Base-by-base conservation (phyloP, 805 yeast species). In the Kodamaea kaohsiungensis region DNA sequence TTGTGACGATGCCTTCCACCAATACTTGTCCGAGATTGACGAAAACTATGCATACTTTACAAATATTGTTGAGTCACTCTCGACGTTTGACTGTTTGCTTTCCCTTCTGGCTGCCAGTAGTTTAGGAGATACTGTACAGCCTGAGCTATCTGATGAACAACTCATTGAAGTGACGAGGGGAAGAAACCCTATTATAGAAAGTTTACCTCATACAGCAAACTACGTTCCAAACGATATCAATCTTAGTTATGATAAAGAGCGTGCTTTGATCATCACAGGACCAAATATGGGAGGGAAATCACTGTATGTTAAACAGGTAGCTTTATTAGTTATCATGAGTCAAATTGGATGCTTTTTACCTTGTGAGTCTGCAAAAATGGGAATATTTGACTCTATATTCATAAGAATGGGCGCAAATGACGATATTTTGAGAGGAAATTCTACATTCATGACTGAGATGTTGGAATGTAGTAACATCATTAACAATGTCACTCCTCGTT, bases 211-310 rank as follows among this genome's bases (percentile, higher is more conserved):
- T 7, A 61, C 71, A 2, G 57, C 64, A 2, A 59, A 61, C 27
- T 88, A 84, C 64, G 89, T 91, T 10, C 78, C 95, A 1, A 91
- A 91, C 65, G 83, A 85, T 58, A 78, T 86, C 4, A 53, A 65
- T 6, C 80, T 91, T 73, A 60, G 73, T 5, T 64, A 70, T 6
- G 63, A 71, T n/a, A 66, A 72, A 2, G 76, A 82, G 12, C 75
- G 90, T 35, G 80, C 72, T 1, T 72, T 85, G 52, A 76, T 91
- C 13, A 81, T 91, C 18, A 89, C 96, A 0, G 96, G 96, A 0
- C 95, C 96, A 0, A 89, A 89, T 60, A 88, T 89, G 91, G 96
- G 96, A 8, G 96, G 96, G 3, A 89, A 89, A 65, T 86, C 91
- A 6, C 84, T 91, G 0, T 85, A 84, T 61, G 89, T 88, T 13